Base-by-base conservation (phyloP, 495 filamentous ascomycete genomes). In the Trichoderma virens region DNA sequence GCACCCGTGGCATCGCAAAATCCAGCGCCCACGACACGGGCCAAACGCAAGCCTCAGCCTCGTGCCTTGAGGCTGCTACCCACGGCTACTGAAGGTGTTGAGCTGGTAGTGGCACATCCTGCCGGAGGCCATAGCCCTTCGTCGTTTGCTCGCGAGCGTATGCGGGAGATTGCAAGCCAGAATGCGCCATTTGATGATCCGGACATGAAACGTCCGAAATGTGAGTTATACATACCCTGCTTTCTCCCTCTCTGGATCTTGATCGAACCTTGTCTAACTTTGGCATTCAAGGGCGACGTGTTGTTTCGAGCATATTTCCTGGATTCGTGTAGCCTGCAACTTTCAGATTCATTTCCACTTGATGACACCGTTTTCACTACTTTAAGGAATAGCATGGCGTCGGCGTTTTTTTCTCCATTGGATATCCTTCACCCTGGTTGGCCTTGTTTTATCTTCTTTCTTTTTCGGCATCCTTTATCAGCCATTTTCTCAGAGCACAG, bases 101-200 rank as follows among this genome's bases (percentile, higher is more conserved):
- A 66, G 39, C 38, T 64, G 18, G 31, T 14, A 13, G 3, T 60
- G 39, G 34, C 23, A 43, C 35, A 20, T 11, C 61, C 35, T 18
- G 65, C 64, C n/a, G 13, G 56, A 13, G 61, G 39, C 20, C 64
- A 65, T 27, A 59, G 32, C 30, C 69, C 69, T 23, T 43, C 66
- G 2, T 51, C 56, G 9, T 20, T 70, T 8, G 61, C 69, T 8
- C 65, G 71, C 20, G 59, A 67, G n/a, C 67, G 74, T 2, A 76
- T 75, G 74, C 67, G 71, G 8, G 67, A 70, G 28, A 66, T 74
- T 6, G 72, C 74, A 11, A 70, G 71, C 14, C 64, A 43, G 18
- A 62, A 62, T 23, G 61, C 67, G 34, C 60, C 60, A 5, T 63
- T 56, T 54, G 64, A 66, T 1, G 61, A 66, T 25, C 43, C 64